A percentile compares a stretch with the other conserved stretches of the same genome.
phyloP scores from a whole-genome alignment of 345 rosid species.

The Psidium guajava region DNA sequence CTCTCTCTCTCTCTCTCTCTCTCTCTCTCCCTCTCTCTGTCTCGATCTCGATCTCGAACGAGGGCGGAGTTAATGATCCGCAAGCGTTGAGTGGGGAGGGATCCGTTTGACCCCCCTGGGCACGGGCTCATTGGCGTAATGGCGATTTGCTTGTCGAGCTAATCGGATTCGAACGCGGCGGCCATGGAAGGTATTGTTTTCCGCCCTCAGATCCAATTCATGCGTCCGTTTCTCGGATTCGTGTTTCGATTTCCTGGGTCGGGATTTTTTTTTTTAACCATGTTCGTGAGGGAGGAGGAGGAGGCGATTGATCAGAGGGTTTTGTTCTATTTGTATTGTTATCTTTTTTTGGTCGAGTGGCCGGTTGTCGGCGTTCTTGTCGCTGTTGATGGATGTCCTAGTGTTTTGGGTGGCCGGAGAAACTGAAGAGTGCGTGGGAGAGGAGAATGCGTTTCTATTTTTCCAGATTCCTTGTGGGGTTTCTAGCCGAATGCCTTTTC shows the following conservation, averaged over 20 bases:
- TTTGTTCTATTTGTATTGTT: neutral
- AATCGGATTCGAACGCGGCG: neutral
- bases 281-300: neutral
- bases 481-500: neutral
- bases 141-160: neutral
- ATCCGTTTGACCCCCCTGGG: neutral
- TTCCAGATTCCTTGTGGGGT: neutral
- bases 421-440: neutral
- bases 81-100: neutral
- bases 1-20: too few relatives aligned
- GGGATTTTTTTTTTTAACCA: neutral
- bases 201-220: neutral
- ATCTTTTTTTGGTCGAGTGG: neutral
- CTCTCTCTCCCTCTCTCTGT: too few relatives aligned
- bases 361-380: neutral
- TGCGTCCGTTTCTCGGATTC: neutral
- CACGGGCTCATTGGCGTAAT: neutral
- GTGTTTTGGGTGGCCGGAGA: neutral
- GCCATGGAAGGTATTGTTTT: neutral
- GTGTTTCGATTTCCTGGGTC: neutral
- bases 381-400: neutral
- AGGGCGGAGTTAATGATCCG: neutral
- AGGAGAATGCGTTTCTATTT: neutral
- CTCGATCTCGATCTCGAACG: neutral
- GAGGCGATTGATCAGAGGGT: neutral